phyloP scores from a whole-genome alignment of 371 early-diverging fungal species.

The Lichtheimia hyalospora region DNA sequence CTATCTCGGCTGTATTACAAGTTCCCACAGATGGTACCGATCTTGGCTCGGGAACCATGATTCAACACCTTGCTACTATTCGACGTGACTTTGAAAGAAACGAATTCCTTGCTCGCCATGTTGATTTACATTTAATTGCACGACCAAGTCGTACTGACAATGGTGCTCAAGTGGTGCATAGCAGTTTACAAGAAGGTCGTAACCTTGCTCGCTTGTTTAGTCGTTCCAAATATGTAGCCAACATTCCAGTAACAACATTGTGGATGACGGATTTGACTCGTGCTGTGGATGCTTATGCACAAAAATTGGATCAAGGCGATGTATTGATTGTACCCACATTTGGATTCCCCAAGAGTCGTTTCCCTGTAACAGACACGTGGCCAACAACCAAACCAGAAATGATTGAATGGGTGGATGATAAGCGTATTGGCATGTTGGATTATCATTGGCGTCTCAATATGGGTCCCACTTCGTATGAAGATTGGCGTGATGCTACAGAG shows the following conservation, averaged over 20 bases:
- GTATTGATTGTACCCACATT: slow-evolving; percentile 40
- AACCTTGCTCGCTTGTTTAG: slow-evolving; percentile 62
- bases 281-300: slow-evolving; percentile 13
- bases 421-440: slow-evolving; percentile 32
- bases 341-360: slow-evolving; percentile 20
- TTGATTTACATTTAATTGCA: slow-evolving; percentile 55
- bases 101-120: slow-evolving; percentile 36
- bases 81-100: slow-evolving; percentile 42
- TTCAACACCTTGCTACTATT: slow-evolving; percentile 25
- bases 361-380: slow-evolving; percentile 15
- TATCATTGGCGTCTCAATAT: slow-evolving; percentile 31
- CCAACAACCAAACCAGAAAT: slow-evolving; percentile 28
- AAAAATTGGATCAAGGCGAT: slow-evolving; percentile 28
- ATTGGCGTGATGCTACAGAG: slow-evolving; percentile 33
- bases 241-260: slow-evolving; percentile 33
- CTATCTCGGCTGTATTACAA: slow-evolving; percentile 55
- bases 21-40: slow-evolving; percentile 23
- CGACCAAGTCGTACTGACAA: slow-evolving; percentile 26
- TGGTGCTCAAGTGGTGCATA: slow-evolving; percentile 21
- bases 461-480: slow-evolving; percentile 33
- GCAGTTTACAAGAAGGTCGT: slow-evolving; percentile 36
- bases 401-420: slow-evolving; percentile 28
- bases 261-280: slow-evolving; percentile 23
- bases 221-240: slow-evolving; percentile 47
- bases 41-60: slow-evolving; percentile 12